phyloP scores from a whole-genome alignment of 2,329 filamentous ascomycete species.

The Stagonosporopsis chrysanthemi region DNA sequence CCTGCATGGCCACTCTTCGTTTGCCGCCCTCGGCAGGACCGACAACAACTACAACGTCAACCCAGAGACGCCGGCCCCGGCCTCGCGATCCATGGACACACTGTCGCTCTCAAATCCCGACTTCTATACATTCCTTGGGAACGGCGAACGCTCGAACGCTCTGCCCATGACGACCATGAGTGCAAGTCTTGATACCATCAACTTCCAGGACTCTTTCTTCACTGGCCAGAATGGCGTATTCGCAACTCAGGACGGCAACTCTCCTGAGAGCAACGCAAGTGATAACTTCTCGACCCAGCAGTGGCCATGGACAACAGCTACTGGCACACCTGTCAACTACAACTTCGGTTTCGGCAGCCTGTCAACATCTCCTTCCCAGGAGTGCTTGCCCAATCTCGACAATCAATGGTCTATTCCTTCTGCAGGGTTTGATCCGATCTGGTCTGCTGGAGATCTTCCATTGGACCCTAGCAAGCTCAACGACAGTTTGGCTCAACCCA shows the following conservation, averaged over 20 bases:
- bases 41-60: slow-evolving; percentile 32
- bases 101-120: slow-evolving; percentile 48
- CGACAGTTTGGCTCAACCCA: slow-evolving; percentile 46
- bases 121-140: slow-evolving; percentile 47
- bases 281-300: slow-evolving; percentile 42
- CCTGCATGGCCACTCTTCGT: slow-evolving; percentile 43
- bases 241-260: slow-evolving; percentile 40
- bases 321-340: slow-evolving; percentile 35
- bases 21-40: slow-evolving; percentile 35
- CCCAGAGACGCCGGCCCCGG: slow-evolving; percentile 26
- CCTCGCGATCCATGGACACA: slow-evolving; percentile 46
- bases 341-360: slow-evolving; percentile 47
- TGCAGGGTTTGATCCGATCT: slow-evolving; percentile 46
- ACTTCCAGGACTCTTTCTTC: slow-evolving; percentile 41
- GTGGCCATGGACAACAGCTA: slow-evolving; percentile 45
- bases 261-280: slow-evolving; percentile 42
- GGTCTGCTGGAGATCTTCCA: slow-evolving; percentile 52
- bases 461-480: slow-evolving; percentile 49
- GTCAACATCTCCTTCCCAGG: slow-evolving; percentile 50
- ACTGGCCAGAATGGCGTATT: slow-evolving; percentile 32
- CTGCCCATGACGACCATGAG: slow-evolving; percentile 38
- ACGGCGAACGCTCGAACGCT: slow-evolving; percentile 38
- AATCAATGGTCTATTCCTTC: slow-evolving; percentile 47
- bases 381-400: slow-evolving; percentile 46
- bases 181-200: slow-evolving; percentile 40